Evolutionary conservation across 2,329 filamentous ascomycete species (phyloP).

Genomic region (Alternaria sp.): DNA sequence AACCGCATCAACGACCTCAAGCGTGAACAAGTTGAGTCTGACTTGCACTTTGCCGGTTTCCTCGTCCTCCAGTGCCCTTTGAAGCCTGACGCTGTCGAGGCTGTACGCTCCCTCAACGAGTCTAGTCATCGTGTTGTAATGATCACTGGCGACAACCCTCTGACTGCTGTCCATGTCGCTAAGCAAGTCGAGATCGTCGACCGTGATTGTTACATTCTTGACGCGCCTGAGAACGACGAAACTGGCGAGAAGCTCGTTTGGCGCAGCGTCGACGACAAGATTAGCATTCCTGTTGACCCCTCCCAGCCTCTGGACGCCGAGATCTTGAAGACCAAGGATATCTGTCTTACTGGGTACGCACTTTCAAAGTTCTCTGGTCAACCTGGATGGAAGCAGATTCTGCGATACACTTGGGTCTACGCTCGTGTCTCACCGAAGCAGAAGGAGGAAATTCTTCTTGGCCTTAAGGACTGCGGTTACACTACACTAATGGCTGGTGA

Average conservation of each 20-base stretch:
- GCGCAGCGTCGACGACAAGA: slow-evolving; percentile 92
- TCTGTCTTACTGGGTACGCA: slow-evolving; percentile 95
- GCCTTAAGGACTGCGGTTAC: slow-evolving; percentile 95
- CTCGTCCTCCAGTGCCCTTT: slow-evolving; percentile 93
- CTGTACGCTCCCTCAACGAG: slow-evolving; percentile 97
- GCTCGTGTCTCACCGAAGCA: slow-evolving; percentile 98
- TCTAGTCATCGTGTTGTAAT: slow-evolving; percentile 98
- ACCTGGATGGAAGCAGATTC: slow-evolving; percentile 75
- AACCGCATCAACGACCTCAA: slow-evolving; percentile 91
- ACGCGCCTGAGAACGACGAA: slow-evolving; percentile 89
- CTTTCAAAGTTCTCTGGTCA: slow-evolving; percentile 88
- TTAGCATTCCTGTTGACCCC: slow-evolving; percentile 85
- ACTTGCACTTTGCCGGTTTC: slow-evolving; percentile 91
- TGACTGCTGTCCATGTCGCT: slow-evolving; percentile 95
- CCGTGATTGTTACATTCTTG: slow-evolving; percentile 90
- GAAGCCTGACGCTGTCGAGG: slow-evolving; percentile 93
- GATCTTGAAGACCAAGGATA: slow-evolving; percentile 85
- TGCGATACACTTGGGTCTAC: slow-evolving; percentile 96
- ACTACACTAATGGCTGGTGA: slow-evolving; percentile 99
- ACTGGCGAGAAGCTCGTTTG: slow-evolving; percentile 85
- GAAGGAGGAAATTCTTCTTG: slow-evolving; percentile 97
- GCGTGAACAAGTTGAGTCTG: slow-evolving; percentile 87
- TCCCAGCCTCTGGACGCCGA: slow-evolving; percentile 79
- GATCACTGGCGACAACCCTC: slow-evolving; percentile 98
- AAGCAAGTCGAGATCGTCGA: slow-evolving; percentile 97